Conservation (phyloP, 2,329 filamentous ascomycete genomes). For the Xenoacremonium recifei region DNA sequence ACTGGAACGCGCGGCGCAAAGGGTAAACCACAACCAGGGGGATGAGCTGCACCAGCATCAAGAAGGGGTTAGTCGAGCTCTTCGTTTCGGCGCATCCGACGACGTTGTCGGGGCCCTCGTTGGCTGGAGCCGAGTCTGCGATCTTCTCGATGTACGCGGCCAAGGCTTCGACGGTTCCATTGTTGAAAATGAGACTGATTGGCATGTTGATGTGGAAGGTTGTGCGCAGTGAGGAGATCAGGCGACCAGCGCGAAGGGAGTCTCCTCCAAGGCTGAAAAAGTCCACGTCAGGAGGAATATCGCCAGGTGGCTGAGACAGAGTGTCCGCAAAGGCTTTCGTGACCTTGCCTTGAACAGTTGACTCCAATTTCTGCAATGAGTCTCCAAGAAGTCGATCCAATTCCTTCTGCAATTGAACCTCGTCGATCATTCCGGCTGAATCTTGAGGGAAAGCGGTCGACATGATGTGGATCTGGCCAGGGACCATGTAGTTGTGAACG, state of each 20-base stretch:
- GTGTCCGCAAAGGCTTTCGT: slow-evolving; percentile 44
- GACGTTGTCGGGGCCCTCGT: slow-evolving; percentile 12
- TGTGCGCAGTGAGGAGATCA: slow-evolving; percentile 49
- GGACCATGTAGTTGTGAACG: slow-evolving; percentile 37
- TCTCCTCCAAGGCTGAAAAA: slow-evolving; percentile 55
- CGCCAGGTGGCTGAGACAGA: slow-evolving; percentile 36
- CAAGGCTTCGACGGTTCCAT: slow-evolving; percentile 43
- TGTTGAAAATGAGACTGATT: slow-evolving; percentile 50
- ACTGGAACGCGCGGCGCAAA: slow-evolving; percentile 48
- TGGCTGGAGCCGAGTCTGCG: slow-evolving; percentile 5
- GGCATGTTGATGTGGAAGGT: slow-evolving; percentile 48
- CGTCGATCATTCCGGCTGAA: slow-evolving; percentile 31
- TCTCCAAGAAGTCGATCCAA: slow-evolving; percentile 24
- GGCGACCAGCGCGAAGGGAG: slow-evolving; percentile 50
- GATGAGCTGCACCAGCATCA: slow-evolving; percentile 50
- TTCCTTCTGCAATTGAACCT: slow-evolving; percentile 32
- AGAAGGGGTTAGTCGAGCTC: slow-evolving; percentile 48
- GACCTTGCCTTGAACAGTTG: slow-evolving; percentile 37
- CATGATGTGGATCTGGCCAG: slow-evolving; percentile 34
- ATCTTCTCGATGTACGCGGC: slow-evolving; percentile 36
- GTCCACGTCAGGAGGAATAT: slow-evolving; percentile 41
- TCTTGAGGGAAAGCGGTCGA: slow-evolving; percentile 33
- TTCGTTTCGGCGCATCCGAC: slow-evolving; percentile 38
- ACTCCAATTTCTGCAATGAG: slow-evolving; percentile 19
- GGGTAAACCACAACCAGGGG: slow-evolving; percentile 51